These are phyloP conservation scores for Rhodamnia rubescens DNA, from an alignment of 345 rosid genomes.

Conservation along the genomic window DNA sequence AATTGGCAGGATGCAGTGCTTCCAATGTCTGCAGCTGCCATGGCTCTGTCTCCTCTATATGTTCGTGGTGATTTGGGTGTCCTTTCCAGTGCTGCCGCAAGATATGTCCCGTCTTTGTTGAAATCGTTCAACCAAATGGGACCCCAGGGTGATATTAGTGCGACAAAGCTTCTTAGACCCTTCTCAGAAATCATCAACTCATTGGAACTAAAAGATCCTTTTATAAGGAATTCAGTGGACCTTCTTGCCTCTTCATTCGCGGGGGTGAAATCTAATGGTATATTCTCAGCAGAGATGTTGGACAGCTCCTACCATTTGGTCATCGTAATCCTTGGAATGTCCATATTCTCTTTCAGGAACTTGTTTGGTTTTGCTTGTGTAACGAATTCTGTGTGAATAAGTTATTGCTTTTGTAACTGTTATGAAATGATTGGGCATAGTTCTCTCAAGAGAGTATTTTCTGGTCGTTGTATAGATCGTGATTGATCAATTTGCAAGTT, in stretches of 20 bases:
- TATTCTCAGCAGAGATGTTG: conserved; percentile 95
- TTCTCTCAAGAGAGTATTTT: too few species aligned
- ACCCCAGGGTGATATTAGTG: conserved; percentile 70
- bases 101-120: conserved; percentile 82
- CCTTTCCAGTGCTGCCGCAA: conserved; percentile 74
- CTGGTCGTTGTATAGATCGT: too few species aligned
- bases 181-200: too few species aligned
- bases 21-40: conserved; percentile 80
- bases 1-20: too few species aligned
- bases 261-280: conserved; percentile 92
- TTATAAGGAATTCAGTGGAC: conserved; percentile 84
- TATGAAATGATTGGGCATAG: too few species aligned
- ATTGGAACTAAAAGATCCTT: too few species aligned
- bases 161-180: conserved; percentile 78
- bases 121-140: conserved; percentile 78
- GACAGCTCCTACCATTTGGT: background rate
- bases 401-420: too few species aligned
- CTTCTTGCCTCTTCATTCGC: conserved; percentile 87
- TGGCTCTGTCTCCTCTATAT: conserved; percentile 87
- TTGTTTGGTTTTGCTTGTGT: background rate
- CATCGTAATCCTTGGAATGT: background rate
- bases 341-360: background rate
- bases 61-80: conserved; percentile 80
- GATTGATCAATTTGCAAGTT: too few species aligned
- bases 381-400: background rate